phyloP scores from a whole-genome alignment of 441 rosid species.

The Pelargonium fulgidum region DNA sequence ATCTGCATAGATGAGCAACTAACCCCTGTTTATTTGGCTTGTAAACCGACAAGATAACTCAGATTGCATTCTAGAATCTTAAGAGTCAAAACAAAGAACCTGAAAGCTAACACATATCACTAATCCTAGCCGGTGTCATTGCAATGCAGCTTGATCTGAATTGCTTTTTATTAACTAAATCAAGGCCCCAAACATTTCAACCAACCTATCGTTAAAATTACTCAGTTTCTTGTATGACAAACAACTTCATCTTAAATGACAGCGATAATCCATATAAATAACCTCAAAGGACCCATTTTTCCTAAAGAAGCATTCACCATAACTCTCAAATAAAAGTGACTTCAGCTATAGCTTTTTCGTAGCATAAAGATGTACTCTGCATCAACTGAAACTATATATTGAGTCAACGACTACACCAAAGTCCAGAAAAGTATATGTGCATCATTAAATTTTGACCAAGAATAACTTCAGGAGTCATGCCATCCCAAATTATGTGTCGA shows the following conservation, averaged over 20 bases:
- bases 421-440: background rate
- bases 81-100: background rate
- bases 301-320: background rate
- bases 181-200: background rate
- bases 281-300: background rate
- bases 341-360: background rate
- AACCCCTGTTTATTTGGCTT: background rate
- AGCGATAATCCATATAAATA: background rate
- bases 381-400: conserved; percentile 4
- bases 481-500: conserved; percentile 22
- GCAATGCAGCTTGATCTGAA: background rate
- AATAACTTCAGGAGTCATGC: conserved; percentile 1
- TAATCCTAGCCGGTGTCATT: background rate
- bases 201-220: background rate
- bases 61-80: background rate
- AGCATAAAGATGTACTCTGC: background rate
- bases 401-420: background rate
- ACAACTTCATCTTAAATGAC: background rate
- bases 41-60: background rate
- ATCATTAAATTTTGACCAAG: background rate
- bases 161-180: background rate
- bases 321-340: background rate
- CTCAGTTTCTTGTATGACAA: background rate
- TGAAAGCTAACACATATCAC: background rate
- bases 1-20: background rate